phyloP scores from a whole-genome alignment of 345 rosid species.

The Sapria himalayana region DNA sequence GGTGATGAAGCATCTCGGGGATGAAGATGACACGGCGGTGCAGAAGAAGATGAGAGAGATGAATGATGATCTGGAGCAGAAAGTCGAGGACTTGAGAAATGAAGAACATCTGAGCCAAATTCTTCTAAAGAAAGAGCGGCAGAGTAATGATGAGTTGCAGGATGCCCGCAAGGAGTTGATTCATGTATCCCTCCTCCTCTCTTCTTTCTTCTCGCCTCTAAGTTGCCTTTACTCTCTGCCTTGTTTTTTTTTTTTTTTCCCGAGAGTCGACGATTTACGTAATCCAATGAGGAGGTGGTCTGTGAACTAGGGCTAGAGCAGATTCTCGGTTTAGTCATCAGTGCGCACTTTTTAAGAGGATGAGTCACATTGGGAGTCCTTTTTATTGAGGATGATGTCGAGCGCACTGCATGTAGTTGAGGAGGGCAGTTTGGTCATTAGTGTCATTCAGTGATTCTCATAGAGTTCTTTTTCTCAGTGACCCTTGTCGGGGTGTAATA shows the following conservation, averaged over 20 bases:
- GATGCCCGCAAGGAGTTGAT: conserved; percentile 18
- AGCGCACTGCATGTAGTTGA: no score
- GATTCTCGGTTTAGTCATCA: no score
- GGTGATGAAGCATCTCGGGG: conserved; percentile 66
- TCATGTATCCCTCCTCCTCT: conserved; percentile 11
- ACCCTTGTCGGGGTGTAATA: no score
- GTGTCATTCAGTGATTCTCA: no score
- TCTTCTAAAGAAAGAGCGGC: conserved; percentile 21
- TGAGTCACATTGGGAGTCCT: no score
- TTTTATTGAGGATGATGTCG: no score
- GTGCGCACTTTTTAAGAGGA: no score
- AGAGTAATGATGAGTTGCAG: conserved; percentile 23
- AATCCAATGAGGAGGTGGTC: no score
- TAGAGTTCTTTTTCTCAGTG: no score
- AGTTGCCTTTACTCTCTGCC: background rate
- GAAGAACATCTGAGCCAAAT: conserved; percentile 11
- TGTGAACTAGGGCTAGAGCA: no score
- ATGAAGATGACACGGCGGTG: conserved; percentile 47
- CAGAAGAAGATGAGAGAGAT: conserved; percentile 47
- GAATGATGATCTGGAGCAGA: conserved; percentile 34
- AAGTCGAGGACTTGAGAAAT: conserved; percentile 23
- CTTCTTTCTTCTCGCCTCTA: background rate
- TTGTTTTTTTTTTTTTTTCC: background rate
- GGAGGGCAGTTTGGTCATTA: no score
- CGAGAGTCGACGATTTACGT: background rate